Evolutionary conservation across 1,284 basidiomycete genomes (phyloP).

Genomic region (Ceratobasidium sp.): DNA sequence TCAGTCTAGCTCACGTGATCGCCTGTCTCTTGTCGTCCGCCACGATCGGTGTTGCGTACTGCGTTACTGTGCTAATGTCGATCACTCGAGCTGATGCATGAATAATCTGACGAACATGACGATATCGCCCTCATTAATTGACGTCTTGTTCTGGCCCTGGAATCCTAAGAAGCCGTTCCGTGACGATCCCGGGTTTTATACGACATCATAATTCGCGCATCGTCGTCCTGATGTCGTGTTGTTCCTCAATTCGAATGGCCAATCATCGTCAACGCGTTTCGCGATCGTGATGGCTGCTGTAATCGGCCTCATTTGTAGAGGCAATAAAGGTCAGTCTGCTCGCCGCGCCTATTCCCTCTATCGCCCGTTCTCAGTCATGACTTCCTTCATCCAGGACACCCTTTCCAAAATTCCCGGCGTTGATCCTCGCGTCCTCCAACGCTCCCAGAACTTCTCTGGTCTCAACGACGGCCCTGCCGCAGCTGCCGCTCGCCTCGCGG

Average conservation of each 20-base stretch:
- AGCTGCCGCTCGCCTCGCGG: slow-evolving; percentile 51
- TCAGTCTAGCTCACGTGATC: too few species aligned
- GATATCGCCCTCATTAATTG: not conserved
- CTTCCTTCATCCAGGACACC: slow-evolving; percentile 50
- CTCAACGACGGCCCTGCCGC: slow-evolving; percentile 53
- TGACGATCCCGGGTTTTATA: not conserved
- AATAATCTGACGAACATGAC: not conserved
- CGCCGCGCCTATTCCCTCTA: not conserved
- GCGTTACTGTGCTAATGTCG: too few species aligned
- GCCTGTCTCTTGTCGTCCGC: too few species aligned
- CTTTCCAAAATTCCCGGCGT: slow-evolving; percentile 51
- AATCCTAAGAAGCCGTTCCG: not conserved
- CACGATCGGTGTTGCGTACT: too few species aligned
- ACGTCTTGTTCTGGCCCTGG: not conserved
- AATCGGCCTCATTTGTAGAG: not conserved
- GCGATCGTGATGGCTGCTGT: not conserved
- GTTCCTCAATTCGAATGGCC: not conserved
- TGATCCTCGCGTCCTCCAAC: slow-evolving; percentile 51
- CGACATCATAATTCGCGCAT: not conserved
- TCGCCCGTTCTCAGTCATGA: slow-evolving; percentile 46
- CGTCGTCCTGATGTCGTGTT: not conserved
- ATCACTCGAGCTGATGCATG: not conserved
- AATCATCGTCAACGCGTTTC: not conserved
- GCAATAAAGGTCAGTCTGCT: slow-evolving; percentile 4
- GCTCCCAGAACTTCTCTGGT: slow-evolving; percentile 51